A percentile compares a stretch with the other conserved stretches of the same genome.
phyloP scores from a whole-genome alignment of 1,284 basidiomycete genomes.

The Melampsora americana region DNA sequence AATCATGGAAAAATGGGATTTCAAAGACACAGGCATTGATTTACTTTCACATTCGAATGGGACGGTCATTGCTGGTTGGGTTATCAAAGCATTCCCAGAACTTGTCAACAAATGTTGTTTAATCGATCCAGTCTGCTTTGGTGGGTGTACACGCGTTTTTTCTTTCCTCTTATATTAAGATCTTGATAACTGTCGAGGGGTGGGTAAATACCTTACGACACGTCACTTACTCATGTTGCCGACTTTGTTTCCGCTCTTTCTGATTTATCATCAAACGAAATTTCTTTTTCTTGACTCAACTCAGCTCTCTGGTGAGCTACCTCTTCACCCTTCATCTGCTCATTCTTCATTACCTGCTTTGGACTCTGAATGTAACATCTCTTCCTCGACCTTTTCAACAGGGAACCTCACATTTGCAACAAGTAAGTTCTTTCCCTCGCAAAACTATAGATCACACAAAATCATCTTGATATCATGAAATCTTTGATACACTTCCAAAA shows the following conservation, averaged over 20 bases:
- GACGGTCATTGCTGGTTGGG: constrained; percentile 28
- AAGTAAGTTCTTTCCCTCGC: constrained; percentile 14
- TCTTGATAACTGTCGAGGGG: background rate
- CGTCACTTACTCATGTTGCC: too few relatives aligned
- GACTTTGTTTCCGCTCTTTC: too few relatives aligned
- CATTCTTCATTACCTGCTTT: background rate
- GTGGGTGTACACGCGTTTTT: constrained; percentile 46
- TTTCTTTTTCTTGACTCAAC: background rate
- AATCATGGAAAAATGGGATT: background rate
- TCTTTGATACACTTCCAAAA: constrained; percentile 4
- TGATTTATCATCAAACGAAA: background rate
- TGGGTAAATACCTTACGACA: background rate
- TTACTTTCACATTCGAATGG: constrained; percentile 37
- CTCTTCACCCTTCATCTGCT: background rate
- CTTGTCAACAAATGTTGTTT: constrained; percentile 35
- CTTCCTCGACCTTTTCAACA: background rate
- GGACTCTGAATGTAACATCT: background rate
- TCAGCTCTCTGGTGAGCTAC: constrained; percentile 39
- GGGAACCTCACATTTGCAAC: constrained; percentile 39
- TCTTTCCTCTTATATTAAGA: constrained; percentile 2
- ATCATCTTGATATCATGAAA: background rate
- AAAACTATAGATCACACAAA: background rate
- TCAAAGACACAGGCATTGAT: constrained; percentile 27
- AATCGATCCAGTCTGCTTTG: constrained; percentile 48
- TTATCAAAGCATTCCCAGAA: constrained; percentile 38